Evolutionary conservation across 106 monocot genomes (phyloP).

Genomic region (Platanthera guangdongensis): DNA sequence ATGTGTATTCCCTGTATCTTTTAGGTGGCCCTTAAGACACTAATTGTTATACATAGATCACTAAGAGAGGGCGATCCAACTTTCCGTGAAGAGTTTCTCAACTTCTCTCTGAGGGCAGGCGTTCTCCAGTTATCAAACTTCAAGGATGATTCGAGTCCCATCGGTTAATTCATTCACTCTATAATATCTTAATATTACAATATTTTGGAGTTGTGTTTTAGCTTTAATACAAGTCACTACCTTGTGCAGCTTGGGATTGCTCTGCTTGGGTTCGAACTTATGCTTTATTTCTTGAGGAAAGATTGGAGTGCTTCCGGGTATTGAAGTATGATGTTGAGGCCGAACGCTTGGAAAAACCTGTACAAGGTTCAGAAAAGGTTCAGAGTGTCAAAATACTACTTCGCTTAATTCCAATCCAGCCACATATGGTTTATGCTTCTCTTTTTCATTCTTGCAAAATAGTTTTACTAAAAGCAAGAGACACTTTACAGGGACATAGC

Average conservation of each 20-base stretch:
- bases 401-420: background rate
- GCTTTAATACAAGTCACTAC: background rate
- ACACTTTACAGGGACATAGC: conserved; percentile 44
- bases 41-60: conserved; percentile 84
- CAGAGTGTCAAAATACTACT: background rate
- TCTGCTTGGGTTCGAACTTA: conserved; percentile 98
- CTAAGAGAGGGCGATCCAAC: conserved; percentile 93
- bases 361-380: conserved; percentile 63
- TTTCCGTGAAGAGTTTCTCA: conserved; percentile 88
- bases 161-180: conserved; percentile 33
- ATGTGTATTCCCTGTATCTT: background rate
- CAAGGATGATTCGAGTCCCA: conserved; percentile 91
- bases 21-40: conserved; percentile 87
- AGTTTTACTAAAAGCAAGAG: background rate
- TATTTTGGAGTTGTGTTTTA: background rate
- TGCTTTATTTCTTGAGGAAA: conserved; percentile 92
- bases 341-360: conserved; percentile 51
- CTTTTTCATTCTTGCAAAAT: background rate
- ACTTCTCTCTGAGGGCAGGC: conserved; percentile 51
- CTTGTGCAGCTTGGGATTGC: conserved; percentile 85
- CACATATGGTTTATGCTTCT: background rate
- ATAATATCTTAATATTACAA: background rate
- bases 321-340: conserved; percentile 94
- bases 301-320: conserved; percentile 82
- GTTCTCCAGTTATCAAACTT: conserved; percentile 83